Evolutionary conservation across 140 eudicot species (phyloP).

Genomic region (Ambrosia hybrid): DNA sequence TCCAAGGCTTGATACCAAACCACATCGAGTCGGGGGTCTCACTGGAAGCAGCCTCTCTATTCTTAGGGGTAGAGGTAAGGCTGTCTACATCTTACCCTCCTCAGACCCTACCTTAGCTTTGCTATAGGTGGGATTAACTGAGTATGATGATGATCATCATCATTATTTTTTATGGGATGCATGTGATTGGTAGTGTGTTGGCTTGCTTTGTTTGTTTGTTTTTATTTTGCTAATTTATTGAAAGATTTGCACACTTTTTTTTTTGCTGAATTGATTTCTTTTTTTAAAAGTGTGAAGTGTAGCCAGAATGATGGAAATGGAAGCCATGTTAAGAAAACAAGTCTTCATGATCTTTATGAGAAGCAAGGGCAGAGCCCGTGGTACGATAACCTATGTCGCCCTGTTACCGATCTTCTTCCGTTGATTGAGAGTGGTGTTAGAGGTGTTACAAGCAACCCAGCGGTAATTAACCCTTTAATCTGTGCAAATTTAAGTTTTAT

Average conservation of each 20-base stretch:
- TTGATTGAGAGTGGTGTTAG: conserved; percentile 86
- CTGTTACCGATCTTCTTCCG: conserved; percentile 92
- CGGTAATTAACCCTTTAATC: conserved; percentile 48
- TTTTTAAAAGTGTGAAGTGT: conserved; percentile 55
- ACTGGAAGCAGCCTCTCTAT: too few species aligned
- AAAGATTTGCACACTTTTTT: conserved; percentile 10
- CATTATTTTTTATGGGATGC: neutral
- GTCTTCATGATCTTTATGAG: conserved; percentile 91
- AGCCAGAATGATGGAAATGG: conserved; percentile 70
- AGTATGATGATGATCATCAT: too few species aligned
- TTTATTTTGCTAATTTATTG: neutral
- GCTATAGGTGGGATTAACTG: too few species aligned
- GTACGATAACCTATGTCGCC: conserved; percentile 97
- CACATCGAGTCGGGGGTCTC: too few species aligned
- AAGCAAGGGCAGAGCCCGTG: conserved; percentile 98
- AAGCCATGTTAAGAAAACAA: conserved; percentile 68
- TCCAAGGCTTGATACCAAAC: too few species aligned
- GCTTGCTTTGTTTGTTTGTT: neutral
- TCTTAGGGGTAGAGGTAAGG: too few species aligned
- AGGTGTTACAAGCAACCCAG: conserved; percentile 99
- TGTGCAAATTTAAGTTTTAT: conserved; percentile 1
- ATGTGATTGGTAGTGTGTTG: conserved; percentile 8
- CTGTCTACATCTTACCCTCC: too few species aligned
- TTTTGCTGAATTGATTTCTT: conserved; percentile 10
- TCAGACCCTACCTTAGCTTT: too few species aligned